Evolutionary conservation across 345 rosid genomes (phyloP).

Genomic region (Dipteronia dyeriana): DNA sequence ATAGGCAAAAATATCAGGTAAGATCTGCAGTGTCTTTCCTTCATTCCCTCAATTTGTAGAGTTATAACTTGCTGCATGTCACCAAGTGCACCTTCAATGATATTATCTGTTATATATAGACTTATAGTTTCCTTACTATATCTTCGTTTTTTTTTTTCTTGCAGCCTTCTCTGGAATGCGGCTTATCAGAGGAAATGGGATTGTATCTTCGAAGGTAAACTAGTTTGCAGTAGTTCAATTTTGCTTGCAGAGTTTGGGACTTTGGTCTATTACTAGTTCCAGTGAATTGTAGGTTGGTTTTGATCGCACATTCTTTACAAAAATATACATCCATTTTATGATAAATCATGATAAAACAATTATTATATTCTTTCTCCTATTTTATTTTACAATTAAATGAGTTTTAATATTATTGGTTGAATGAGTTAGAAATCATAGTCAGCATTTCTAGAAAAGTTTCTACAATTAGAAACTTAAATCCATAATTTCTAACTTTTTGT

Average conservation of each 20-base stretch:
- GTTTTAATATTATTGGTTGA: too few relatives aligned
- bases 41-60: background rate
- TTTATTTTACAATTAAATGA: too few relatives aligned
- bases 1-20: constrained; percentile 69
- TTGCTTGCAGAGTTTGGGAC: background rate
- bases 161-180: constrained; percentile 57
- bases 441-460: too few relatives aligned
- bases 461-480: too few relatives aligned
- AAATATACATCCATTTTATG: too few relatives aligned
- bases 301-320: too few relatives aligned
- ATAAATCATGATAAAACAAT: too few relatives aligned
- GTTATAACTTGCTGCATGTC: constrained; percentile 5
- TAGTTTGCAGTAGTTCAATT: constrained; percentile 12
- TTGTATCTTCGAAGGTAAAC: constrained; percentile 62
- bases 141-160: constrained; percentile 4
- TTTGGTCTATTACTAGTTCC: constrained; percentile 6
- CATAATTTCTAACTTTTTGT: too few relatives aligned
- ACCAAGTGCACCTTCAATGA: background rate
- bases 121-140: background rate
- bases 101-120: constrained; percentile 1
- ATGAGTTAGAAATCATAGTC: too few relatives aligned
- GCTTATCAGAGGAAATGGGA: constrained; percentile 45
- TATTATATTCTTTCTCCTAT: too few relatives aligned
- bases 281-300: too few relatives aligned
- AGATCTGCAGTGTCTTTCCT: constrained; percentile 26